Percentiles rank a stretch among this genome's conserved stretches.
Evolutionary conservation across 164 flowering plant genomes (phyloP).

Genomic region (Vitis cinerea): DNA sequence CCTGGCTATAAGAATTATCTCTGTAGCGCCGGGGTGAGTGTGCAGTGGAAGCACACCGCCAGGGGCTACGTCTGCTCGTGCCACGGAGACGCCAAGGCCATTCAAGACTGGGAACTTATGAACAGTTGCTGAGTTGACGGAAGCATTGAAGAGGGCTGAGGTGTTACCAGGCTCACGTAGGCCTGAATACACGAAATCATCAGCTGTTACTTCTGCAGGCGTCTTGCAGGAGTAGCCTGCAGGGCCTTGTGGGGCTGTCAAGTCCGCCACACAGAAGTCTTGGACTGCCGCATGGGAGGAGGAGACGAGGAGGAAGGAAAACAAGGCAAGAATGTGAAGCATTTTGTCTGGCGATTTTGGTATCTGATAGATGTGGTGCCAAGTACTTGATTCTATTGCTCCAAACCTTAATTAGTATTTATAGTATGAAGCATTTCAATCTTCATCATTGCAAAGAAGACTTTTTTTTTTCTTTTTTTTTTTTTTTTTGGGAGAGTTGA

Average conservation of each 20-base stretch:
- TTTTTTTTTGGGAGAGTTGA: no score
- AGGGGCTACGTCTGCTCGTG: constrained; percentile 33
- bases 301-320: constrained; percentile 10
- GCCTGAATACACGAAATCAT: constrained; percentile 37
- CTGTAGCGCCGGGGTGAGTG: constrained; percentile 47
- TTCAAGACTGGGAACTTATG: constrained; percentile 41
- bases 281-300: constrained; percentile 17
- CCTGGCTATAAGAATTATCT: constrained; percentile 27
- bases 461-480: no score
- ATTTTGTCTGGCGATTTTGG: not conserved
- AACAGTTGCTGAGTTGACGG: constrained; percentile 36
- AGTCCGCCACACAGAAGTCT: constrained; percentile 43
- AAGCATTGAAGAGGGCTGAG: constrained; percentile 36
- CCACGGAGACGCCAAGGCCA: constrained; percentile 43
- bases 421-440: no score
- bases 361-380: no score
- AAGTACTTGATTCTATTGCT: no score
- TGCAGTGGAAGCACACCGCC: constrained; percentile 53
- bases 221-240: constrained; percentile 45
- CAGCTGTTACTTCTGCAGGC: constrained; percentile 24
- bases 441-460: no score
- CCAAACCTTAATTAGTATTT: no score
- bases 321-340: constrained; percentile 17
- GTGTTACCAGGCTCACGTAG: constrained; percentile 37
- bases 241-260: constrained; percentile 17